Conservation (phyloP, 2,329 filamentous ascomycete species). For the Cadophora sp. region DNA sequence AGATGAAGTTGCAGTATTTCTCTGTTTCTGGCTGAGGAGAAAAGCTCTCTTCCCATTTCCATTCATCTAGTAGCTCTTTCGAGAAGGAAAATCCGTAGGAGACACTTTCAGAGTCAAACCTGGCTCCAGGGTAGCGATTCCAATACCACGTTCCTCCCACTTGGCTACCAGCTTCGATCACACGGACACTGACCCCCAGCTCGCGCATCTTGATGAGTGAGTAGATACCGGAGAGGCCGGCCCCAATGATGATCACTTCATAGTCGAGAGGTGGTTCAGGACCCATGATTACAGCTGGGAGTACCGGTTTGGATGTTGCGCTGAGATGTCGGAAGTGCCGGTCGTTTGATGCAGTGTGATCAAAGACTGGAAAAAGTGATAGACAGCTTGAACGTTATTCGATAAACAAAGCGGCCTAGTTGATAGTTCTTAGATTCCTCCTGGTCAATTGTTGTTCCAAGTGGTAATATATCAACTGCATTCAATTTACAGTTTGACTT, state of each 20-base stretch:
- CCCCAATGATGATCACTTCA: conserved; percentile 41
- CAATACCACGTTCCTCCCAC: conserved; percentile 59
- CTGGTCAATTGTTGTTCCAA: too few species aligned
- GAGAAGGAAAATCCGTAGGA: conserved; percentile 49
- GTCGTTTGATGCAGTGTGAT: too few species aligned
- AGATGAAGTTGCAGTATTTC: conserved; percentile 64
- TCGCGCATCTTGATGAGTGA: conserved; percentile 52
- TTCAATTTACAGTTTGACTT: too few species aligned
- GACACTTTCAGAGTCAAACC: conserved; percentile 34
- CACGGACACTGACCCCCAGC: conserved; percentile 53
- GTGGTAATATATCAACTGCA: too few species aligned
- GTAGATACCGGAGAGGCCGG: conserved; percentile 47
- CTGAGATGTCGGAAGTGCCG: not conserved
- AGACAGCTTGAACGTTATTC: too few species aligned
- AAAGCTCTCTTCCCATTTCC: conserved; percentile 51
- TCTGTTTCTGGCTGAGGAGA: conserved; percentile 60
- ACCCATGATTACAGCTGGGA: not conserved
- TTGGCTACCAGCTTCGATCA: conserved; percentile 60
- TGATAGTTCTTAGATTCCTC: too few species aligned
- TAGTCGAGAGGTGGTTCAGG: conserved; percentile 46
- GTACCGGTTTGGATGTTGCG: not conserved
- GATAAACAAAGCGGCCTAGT: too few species aligned
- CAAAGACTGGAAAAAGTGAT: too few species aligned
- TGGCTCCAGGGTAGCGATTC: conserved; percentile 47
- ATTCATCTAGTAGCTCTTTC: conserved; percentile 61